Base-by-base conservation (phyloP, 2,329 filamentous ascomycete species). In the Sphaerulina populicola region DNA sequence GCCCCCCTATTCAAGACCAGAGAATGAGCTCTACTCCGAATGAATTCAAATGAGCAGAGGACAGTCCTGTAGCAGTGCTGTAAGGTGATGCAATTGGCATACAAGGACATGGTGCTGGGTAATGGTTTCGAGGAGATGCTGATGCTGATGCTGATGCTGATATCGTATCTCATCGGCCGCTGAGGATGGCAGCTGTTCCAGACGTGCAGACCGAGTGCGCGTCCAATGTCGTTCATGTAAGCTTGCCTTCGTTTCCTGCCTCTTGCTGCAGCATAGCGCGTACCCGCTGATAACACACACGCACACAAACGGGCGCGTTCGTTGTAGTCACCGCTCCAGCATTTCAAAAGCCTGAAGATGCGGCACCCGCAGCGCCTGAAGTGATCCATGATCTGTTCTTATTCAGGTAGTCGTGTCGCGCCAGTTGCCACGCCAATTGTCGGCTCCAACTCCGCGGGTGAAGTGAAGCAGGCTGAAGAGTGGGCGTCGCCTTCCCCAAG, bases 51-150 rank as follows among this genome's bases (percentile, higher is more conserved):
- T 6, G 31, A 35, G 31, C 31, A 35, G 6, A 15, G 14, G 14
- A 14, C 11, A 41, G 11, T 41, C 39, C 23, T 41, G 39, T 41
- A 31, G 33, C 39, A 50, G 11, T 11, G 1, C 14, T 36, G 11
- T 12, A 15, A 14, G 29, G 27, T 9, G 12, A 21, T 7, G 37
- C 14, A 4, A 9, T 15, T 39, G 4, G 37, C 14, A 15, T 15
- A 55, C 44, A 57, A 53, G 49, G 50, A 43, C 42, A 43, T 52
- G 53, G 43, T 57, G 27, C 33, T 47, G 27, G 42, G 31, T 15
- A 37, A 37, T 31, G 33, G 50, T 51, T 40, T 58, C 56, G 54
- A 18, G 54, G 46, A 54, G 35, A 31, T 23, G 18, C 18, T 18
- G 18, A 18, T 51, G 50, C 57, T 18, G 18, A 18, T 51, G 50